A percentile compares a stretch with the other conserved stretches of the same genome.
phyloP scores from a whole-genome alignment of 2,329 filamentous ascomycete genomes.

The Calonectria multiphialidica region DNA sequence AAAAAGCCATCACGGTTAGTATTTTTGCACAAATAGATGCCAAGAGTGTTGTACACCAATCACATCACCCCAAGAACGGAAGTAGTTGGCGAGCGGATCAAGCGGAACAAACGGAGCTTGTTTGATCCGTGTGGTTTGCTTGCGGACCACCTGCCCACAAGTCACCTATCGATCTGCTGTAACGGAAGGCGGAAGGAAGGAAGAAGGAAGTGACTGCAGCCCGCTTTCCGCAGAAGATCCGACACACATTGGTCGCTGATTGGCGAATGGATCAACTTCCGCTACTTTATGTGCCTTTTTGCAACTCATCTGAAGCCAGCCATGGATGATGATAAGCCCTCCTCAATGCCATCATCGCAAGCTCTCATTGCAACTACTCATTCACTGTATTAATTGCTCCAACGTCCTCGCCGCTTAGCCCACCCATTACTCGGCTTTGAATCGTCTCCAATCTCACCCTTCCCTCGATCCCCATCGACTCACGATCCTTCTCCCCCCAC shows the following conservation, averaged over 20 bases:
- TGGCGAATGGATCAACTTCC: constrained; percentile 28
- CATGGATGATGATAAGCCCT: neutral
- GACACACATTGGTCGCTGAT: constrained; percentile 26
- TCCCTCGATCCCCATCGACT: neutral
- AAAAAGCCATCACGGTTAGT: neutral
- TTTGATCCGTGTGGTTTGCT: constrained; percentile 13
- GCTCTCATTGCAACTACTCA: neutral
- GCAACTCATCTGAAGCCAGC: constrained; percentile 2
- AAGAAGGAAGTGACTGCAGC: constrained; percentile 12
- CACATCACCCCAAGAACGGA: neutral
- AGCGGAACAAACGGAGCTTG: neutral
- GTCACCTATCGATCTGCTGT: neutral
- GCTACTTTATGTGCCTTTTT: neutral
- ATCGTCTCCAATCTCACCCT: neutral
- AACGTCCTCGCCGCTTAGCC: neutral
- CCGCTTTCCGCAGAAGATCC: constrained; percentile 21
- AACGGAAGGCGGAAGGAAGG: constrained; percentile 31
- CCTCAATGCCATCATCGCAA: neutral
- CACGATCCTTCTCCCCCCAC: neutral
- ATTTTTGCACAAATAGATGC: neutral
- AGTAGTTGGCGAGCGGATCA: neutral
- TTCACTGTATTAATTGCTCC: neutral
- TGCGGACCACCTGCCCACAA: neutral
- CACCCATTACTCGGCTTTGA: neutral
- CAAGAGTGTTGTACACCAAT: neutral